phyloP scores from a whole-genome alignment of 1,139 yeast genomes.

The Meyerozyma elateridarum region DNA sequence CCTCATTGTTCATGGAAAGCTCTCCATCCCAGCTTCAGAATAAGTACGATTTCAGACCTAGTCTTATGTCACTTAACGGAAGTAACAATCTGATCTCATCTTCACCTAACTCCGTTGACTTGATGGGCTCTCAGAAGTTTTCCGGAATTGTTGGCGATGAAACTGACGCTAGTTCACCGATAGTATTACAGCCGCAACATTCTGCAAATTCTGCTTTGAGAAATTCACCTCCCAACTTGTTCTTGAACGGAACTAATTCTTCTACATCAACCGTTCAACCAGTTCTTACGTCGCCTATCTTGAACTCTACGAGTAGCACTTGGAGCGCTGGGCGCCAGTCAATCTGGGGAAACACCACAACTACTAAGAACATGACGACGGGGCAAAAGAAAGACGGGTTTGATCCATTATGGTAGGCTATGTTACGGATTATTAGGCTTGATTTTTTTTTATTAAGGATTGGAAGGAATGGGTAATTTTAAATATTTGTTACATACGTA shows the following conservation, averaged over 20 bases:
- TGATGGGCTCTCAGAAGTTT: conserved; percentile 3
- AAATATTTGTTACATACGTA: background rate
- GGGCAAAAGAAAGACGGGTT: background rate
- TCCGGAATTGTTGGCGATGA: background rate
- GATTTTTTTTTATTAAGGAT: background rate
- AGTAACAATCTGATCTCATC: conserved; percentile 22
- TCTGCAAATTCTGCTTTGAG: background rate
- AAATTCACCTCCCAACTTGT: conserved; percentile 1
- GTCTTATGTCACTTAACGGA: conserved; percentile 15
- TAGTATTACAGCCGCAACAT: conserved; percentile 1
- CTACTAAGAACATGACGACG: too few species aligned
- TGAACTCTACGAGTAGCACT: background rate
- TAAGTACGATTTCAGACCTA: conserved; percentile 9
- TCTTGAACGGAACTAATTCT: background rate
- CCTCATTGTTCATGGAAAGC: too few species aligned
- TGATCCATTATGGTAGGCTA: conserved; percentile 2
- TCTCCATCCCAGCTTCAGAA: conserved; percentile 8
- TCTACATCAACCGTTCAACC: background rate
- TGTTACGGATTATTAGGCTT: conserved; percentile 2
- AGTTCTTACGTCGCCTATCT: background rate
- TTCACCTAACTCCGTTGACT: conserved; percentile 9
- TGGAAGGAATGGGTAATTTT: background rate
- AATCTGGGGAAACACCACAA: conserved; percentile 1
- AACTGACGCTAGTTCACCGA: background rate
- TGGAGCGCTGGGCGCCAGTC: conserved; percentile 3